These are phyloP conservation scores for Bryum argenteum DNA, from an alignment of 225 moss, liverwort and hornwort species.

Conservation along the genomic window DNA sequence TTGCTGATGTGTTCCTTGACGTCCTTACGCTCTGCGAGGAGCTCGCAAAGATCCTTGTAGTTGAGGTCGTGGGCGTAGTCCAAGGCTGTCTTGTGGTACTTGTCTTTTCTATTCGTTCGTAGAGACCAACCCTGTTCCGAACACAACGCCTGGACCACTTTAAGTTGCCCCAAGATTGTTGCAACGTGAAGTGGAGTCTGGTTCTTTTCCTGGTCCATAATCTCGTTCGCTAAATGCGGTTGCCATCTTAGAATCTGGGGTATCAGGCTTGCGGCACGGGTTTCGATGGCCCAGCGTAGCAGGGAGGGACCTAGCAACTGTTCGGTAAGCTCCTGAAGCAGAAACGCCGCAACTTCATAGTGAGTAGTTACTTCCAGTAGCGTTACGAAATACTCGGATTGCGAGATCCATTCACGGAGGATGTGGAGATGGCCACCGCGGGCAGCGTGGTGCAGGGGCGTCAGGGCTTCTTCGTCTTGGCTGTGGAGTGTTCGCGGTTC, in stretches of 20 bases:
- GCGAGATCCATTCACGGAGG: background rate
- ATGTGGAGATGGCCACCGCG: slow-evolving; percentile 7
- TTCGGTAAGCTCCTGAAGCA: background rate
- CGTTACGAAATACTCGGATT: background rate
- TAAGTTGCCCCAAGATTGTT: background rate
- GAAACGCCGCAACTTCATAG: background rate
- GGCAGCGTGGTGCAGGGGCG: background rate
- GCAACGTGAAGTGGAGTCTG: background rate
- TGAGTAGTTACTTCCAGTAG: background rate
- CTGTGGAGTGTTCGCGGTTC: background rate
- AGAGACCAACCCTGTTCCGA: background rate
- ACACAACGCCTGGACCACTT: slow-evolving; percentile 1
- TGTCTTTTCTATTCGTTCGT: slow-evolving; percentile 12
- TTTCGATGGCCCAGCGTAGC: background rate
- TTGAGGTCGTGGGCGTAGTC: background rate
- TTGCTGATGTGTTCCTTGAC: slow-evolving; percentile 14
- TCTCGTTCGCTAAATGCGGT: background rate
- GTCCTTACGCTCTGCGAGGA: background rate
- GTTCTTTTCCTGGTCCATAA: background rate
- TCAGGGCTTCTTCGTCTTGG: background rate
- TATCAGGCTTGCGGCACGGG: background rate
- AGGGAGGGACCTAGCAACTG: background rate
- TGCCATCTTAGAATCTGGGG: slow-evolving; percentile 15
- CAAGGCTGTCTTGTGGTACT: background rate
- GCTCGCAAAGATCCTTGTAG: background rate